phyloP scores from a whole-genome alignment of 2,329 filamentous ascomycete species.

The Nemania diffusa region DNA sequence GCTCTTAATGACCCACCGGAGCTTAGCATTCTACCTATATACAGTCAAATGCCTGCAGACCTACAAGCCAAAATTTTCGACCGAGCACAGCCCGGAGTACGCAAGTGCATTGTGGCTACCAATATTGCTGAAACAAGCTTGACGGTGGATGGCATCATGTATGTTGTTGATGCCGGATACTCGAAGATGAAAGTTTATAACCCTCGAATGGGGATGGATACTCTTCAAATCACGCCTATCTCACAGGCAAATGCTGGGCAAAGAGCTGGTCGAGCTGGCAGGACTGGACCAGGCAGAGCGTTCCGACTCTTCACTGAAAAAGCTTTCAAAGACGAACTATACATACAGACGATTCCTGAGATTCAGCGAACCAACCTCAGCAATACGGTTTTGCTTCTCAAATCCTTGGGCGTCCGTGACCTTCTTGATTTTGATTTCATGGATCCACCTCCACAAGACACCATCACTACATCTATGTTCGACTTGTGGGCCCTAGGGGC shows the following conservation, averaged over 20 bases:
- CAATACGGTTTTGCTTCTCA: slow-evolving; percentile 93
- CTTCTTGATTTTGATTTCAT: slow-evolving; percentile 98
- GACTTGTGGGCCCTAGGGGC: slow-evolving; percentile 97
- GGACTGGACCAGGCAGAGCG: slow-evolving; percentile 94
- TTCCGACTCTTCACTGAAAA: slow-evolving; percentile 95
- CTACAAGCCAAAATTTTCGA: slow-evolving; percentile 98
- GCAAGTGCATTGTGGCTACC: slow-evolving; percentile 97
- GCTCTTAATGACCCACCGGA: slow-evolving; percentile 94
- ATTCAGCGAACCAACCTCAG: slow-evolving; percentile 96
- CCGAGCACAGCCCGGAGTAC: slow-evolving; percentile 84
- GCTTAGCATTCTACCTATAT: slow-evolving; percentile 93
- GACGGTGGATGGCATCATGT: slow-evolving; percentile 99
- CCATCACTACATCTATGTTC: slow-evolving; percentile 95
- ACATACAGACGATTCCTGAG: slow-evolving; percentile 95
- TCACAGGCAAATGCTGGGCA: slow-evolving; percentile 97
- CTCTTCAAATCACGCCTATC: slow-evolving; percentile 95
- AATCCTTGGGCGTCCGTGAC: slow-evolving; percentile 93
- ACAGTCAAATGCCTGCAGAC: slow-evolving; percentile 99
- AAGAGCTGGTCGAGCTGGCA: slow-evolving; percentile 89
- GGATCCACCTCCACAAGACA: slow-evolving; percentile 98
- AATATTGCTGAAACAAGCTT: slow-evolving; percentile 98
- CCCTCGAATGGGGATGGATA: slow-evolving; percentile 99
- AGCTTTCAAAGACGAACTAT: slow-evolving; percentile 95
- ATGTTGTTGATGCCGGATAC: slow-evolving; percentile 95
- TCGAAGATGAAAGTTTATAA: slow-evolving; percentile 99